Base-by-base conservation (phyloP, 768 basidiomycete genomes). In the Dentipellis sp. region DNA sequence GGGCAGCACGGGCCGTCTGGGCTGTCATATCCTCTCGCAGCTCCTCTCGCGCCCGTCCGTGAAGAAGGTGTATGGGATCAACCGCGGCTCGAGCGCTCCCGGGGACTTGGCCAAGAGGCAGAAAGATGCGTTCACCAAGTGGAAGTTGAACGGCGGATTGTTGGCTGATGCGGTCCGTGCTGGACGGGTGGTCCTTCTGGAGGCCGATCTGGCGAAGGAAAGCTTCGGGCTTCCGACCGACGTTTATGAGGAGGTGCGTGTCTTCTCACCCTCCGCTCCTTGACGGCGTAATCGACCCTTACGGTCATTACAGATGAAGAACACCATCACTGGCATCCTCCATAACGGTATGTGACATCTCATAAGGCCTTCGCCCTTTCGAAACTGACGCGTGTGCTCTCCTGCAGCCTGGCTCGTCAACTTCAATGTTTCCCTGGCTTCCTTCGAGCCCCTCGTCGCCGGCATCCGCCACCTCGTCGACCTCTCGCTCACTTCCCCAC, bases 1-100 rank as follows among this genome's bases (percentile, higher is more conserved):
- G 4, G 71, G 71, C 8, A 69, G 69, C 0, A 70, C 71, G 0
- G 71, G 71, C 8, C 57, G 66, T 7, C 49, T 72, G 2, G 71
- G 70, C 6, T 56, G 62, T 1, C 58, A 65, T 39, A 48, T 68
- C 8, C 64, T 72, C 4, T 56, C 60, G 2, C 58, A 61, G 39
- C 59, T 72, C 2, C n/a, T 64, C 12, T 16, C 51, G 22, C 42
- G 46, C 10, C 56, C 60, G 2, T 37, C 57, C 5, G 66, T 69
- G 12, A 23, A 8, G 34, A 55, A 53, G 9, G 63, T 71, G 6
- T 67, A 63, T 54, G 67, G 63, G 5, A 36, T 67, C 22, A 68
- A 68, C 50, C 40, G 52, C 14, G 19, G 19, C 8, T 50, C 48
- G 8, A 45, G 12, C 17, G 16, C 12, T 11, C 21, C 10, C 3